phyloP scores from a whole-genome alignment of 1,284 basidiomycete species.

The Fomitopsis pinicola region DNA sequence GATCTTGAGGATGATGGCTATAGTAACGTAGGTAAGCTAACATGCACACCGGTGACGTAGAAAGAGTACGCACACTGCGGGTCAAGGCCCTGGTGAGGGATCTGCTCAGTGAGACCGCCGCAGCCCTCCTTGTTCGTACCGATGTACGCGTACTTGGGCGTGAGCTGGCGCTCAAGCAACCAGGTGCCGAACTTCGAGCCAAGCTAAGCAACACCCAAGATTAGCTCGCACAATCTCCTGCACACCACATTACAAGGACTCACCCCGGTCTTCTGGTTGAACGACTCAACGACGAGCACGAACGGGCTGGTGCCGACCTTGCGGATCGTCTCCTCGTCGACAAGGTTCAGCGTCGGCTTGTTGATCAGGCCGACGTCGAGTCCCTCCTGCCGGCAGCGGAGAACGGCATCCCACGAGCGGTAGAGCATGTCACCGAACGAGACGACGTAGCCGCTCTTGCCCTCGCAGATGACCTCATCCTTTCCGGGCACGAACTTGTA shows the following conservation, averaged over 20 bases:
- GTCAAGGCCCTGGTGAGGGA: conserved; percentile 70
- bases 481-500: conserved; percentile 81
- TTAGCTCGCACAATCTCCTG: neutral
- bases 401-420: conserved; percentile 75
- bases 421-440: conserved; percentile 82
- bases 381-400: conserved; percentile 65
- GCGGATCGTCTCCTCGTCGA: conserved; percentile 72
- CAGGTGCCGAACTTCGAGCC: conserved; percentile 81
- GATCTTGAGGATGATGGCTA: conserved; percentile 69
- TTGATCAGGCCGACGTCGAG: conserved; percentile 80
- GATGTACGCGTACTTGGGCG: conserved; percentile 78
- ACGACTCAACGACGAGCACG: conserved; percentile 80
- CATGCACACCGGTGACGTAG: neutral
- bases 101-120: conserved; percentile 80
- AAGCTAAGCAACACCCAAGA: conserved; percentile 38
- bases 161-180: conserved; percentile 75
- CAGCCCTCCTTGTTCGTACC: conserved; percentile 80
- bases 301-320: conserved; percentile 72
- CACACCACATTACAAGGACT: conserved; percentile 16
- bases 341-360: conserved; percentile 77
- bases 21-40: conserved; percentile 13
- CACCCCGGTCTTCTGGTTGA: conserved; percentile 84
- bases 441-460: conserved; percentile 72
- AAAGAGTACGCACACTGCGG: conserved; percentile 47
- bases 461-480: conserved; percentile 71